Base-by-base conservation (phyloP, 2,329 filamentous ascomycete genomes). In the Pyrenophora teres region DNA sequence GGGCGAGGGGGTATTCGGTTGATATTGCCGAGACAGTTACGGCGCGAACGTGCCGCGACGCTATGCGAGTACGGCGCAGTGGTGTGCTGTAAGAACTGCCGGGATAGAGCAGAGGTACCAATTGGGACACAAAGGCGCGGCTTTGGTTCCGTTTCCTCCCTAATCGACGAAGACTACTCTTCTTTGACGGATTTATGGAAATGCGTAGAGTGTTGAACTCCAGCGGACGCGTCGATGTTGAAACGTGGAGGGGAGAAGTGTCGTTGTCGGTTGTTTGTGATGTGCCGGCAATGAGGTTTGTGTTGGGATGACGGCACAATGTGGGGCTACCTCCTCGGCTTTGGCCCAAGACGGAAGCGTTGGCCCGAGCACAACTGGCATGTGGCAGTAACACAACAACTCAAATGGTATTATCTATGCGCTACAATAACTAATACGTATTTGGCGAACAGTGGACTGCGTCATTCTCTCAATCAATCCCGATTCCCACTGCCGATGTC, bases 151-250 rank as follows among this genome's bases (percentile, higher is more conserved):
- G 36, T 40, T 41, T 30, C 37, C 16, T 33, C 31, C 36, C 25
- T 50, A 35, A 21, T 31, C 37, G 15, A n/a, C 36, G 25, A 25
- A 16, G 36, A 41, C 27, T 19, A 15, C 30, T 46, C 40, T 44
- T 53, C 36, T 30, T 31, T 15, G 10, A n/a, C 37, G 40, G 18
- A 19, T 19, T 35, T 39, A 49, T 33, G 36, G 41, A 21, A 23
- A 40, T 45, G 60, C 63, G 48, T 59, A 64, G 65, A 73, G 69
- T 72, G 68, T 72, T 71, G 69, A 71, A 66, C 69, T 71, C 63
- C 54, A 60, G 61, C 59, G 51, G 44, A 40, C 46, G 60, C 57
- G 57, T 64, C 60, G 57, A 65, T 62, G 59, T 64, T 60, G 57
- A 55, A 30, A 56, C 43, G 55, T 49, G 50, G 49, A 55, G 53